Evolutionary conservation across 208 protist genomes (phyloP), one percentile per base, ranked within the genome.

Genomic region (Pavlovales sp.): DNA sequence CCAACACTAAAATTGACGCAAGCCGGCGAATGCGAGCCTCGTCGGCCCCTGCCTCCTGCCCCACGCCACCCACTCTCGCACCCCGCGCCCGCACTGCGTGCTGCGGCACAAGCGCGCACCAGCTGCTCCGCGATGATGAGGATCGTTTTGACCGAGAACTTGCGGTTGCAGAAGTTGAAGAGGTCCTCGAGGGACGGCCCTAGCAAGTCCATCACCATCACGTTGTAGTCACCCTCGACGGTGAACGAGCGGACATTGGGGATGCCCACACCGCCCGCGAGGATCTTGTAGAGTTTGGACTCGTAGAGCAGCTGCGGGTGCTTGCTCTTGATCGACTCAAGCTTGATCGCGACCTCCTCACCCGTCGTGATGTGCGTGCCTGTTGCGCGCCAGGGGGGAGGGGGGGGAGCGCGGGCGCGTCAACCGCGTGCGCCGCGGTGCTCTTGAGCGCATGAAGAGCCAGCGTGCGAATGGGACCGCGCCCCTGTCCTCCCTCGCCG

Each of bases 181-280:
- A 99, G 91, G 89, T 99, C 98, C 88, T 99, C 98, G 22, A 99
- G 93, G 79, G 93, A 97, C 22, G 98, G 98, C 0, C 98, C 99
- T 0, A 99, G 93, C 20, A 99, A 92, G 78, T 99, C 98, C 93
- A 99, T 99, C 37, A 99, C 98, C 93, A 99, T 96, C 26, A 99
- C 97, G 86, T 99, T 98, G 91, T 98, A 99, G 66, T 98, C 96
- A 0, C 97, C 97, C 47, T 98, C 96, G 8, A 95, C 77, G 0
- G 98, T 98, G 91, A 94, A 98, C 92, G 96, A 99, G 90, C 95
- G 96, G 0, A 98, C 93, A 39, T 94, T 90, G 0, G 98, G 97
- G 39, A 99, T 96, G 41, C 98, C 98, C 14, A 98, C 67, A 36
- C 93, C 95, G 38, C 95, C 96, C 4, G 84, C 76, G 26, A 98